Evolutionary conservation across 805 yeast species (phyloP).

Genomic region (Candida ulmi): DNA sequence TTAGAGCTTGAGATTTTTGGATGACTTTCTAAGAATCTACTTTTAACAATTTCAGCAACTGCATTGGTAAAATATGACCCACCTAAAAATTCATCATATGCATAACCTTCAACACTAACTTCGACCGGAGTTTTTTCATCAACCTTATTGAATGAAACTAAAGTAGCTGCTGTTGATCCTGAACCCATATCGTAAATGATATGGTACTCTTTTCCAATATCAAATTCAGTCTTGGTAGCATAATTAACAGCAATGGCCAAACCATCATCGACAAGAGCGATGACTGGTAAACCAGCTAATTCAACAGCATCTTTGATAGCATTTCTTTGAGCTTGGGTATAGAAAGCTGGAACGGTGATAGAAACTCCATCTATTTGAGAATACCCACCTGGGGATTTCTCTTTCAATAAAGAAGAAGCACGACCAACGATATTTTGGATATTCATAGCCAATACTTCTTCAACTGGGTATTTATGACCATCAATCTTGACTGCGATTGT

Average conservation of each 20-base stretch:
- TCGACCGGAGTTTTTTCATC: constrained; percentile 34
- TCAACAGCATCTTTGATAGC: constrained; percentile 70
- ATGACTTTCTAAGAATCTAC: constrained; percentile 48
- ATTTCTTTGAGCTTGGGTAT: constrained; percentile 55
- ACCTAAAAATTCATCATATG: constrained; percentile 62
- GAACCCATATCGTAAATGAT: constrained; percentile 89
- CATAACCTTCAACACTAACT: constrained; percentile 70
- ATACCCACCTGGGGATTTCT: constrained; percentile 43
- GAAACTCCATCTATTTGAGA: constrained; percentile 59
- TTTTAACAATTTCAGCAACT: constrained; percentile 54
- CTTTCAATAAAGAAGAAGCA: constrained; percentile 56
- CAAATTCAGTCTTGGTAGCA: constrained; percentile 51
- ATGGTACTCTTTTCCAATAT: constrained; percentile 47
- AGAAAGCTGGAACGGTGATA: constrained; percentile 72
- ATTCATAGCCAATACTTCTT: constrained; percentile 83
- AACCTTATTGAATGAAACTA: constrained; percentile 55
- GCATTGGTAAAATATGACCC: constrained; percentile 70
- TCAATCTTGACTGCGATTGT: constrained; percentile 54
- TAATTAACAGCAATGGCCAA: constrained; percentile 85
- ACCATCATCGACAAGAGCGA: constrained; percentile 82
- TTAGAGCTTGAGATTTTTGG: constrained; percentile 31
- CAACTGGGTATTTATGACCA: constrained; percentile 49
- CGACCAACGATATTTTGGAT: constrained; percentile 59
- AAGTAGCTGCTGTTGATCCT: constrained; percentile 81
- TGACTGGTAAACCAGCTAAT: constrained; percentile 59